These are phyloP conservation scores for Nitzschia sp. DNA, from an alignment of 108 stramenopile genomes.

Conservation along the genomic window DNA sequence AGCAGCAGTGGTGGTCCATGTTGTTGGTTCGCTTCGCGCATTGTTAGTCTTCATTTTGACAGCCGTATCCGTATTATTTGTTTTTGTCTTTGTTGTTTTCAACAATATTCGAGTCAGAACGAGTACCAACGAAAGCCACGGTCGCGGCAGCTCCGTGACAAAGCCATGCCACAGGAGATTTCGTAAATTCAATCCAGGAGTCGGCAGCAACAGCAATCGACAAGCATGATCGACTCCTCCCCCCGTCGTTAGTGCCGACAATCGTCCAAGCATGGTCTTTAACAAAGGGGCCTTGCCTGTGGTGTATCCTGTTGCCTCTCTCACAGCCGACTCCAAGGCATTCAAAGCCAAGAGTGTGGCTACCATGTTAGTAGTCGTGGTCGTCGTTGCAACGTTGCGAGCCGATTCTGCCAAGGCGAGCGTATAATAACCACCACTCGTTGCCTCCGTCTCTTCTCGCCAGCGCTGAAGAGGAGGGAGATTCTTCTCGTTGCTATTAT, in stretches of 20 bases:
- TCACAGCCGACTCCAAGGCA: constrained; percentile 56
- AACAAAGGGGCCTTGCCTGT: constrained; percentile 44
- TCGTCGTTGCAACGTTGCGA: background rate
- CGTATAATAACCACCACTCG: background rate
- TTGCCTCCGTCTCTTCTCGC: background rate
- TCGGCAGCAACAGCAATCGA: constrained; percentile 47
- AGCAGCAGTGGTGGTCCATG: too few species aligned
- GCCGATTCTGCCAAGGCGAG: background rate
- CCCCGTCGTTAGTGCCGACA: too few species aligned
- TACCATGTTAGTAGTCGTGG: constrained; percentile 6
- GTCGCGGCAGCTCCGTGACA: constrained; percentile 47
- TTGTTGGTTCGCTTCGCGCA: too few species aligned
- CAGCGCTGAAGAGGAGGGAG: too few species aligned
- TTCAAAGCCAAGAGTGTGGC: constrained; percentile 50
- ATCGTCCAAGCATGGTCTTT: constrained; percentile 34
- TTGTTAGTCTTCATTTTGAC: background rate
- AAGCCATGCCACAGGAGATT: constrained; percentile 78
- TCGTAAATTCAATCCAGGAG: constrained; percentile 59
- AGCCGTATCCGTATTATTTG: background rate
- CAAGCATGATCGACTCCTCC: constrained; percentile 4
- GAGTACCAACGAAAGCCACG: constrained; percentile 55
- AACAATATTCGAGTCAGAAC: constrained; percentile 24
- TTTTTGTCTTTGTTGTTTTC: background rate
- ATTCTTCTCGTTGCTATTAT: background rate
- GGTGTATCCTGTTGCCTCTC: constrained; percentile 21